phyloP scores from a whole-genome alignment of 495 filamentous ascomycete species.

The Astrocystis sublimbata region DNA sequence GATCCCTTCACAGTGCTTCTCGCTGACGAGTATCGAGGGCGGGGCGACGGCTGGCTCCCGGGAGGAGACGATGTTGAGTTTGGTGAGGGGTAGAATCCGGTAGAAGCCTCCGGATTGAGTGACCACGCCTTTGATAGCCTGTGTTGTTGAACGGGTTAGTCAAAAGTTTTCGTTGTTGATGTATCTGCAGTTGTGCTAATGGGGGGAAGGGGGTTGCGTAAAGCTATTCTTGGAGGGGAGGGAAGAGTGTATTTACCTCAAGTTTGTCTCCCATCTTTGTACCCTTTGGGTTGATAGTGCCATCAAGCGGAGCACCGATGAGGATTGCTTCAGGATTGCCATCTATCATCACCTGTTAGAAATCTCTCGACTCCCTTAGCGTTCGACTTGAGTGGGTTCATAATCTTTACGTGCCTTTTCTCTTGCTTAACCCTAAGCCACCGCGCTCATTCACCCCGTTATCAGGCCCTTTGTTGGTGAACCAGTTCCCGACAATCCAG shows the following conservation, averaged over 20 bases:
- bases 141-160: not conserved
- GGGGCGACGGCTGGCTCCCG: constrained; percentile 35
- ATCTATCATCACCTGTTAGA: constrained; percentile 36
- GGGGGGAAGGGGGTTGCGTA: not conserved
- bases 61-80: constrained; percentile 42
- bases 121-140: constrained; percentile 57
- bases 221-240: not conserved
- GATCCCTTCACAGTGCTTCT: constrained; percentile 49
- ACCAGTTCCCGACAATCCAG: constrained; percentile 61
- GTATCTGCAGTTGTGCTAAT: no score
- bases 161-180: not conserved
- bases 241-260: constrained; percentile 30
- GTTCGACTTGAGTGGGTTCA: not conserved
- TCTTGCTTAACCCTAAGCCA: constrained; percentile 56
- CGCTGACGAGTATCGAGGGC: constrained; percentile 45
- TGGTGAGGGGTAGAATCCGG: constrained; percentile 56
- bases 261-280: constrained; percentile 58
- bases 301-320: constrained; percentile 60
- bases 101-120: constrained; percentile 61
- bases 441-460: constrained; percentile 53
- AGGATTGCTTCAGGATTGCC: constrained; percentile 64
- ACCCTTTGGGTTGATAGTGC: constrained; percentile 53
- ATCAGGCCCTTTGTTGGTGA: constrained; percentile 51
- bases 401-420: constrained; percentile 31
- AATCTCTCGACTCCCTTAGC: not conserved